Percentiles rank a stretch among this genome's conserved stretches.
phyloP scores from a whole-genome alignment of 2,329 filamentous ascomycete species.

The Colletotrichum eleusines region DNA sequence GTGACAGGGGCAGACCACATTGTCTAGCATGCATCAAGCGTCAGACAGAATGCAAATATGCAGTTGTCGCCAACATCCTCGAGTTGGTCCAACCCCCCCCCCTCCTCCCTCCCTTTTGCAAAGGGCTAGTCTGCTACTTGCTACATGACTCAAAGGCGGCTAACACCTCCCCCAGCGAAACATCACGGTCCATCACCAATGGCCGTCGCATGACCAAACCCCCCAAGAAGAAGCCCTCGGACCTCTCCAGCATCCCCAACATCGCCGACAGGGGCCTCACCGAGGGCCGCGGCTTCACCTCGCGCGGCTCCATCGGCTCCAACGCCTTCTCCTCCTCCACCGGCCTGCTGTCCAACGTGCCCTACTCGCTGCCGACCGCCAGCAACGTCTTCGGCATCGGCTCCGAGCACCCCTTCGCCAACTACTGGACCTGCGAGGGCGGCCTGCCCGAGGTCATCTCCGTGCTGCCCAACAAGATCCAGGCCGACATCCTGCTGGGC shows the following conservation, averaged over 20 bases:
- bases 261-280: slow-evolving; percentile 66
- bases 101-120: not conserved
- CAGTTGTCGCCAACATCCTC: slow-evolving; percentile 80
- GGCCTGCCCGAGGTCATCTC: slow-evolving; percentile 80
- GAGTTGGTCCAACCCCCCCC: slow-evolving; percentile 66
- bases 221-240: slow-evolving; percentile 64
- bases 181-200: slow-evolving; percentile 65
- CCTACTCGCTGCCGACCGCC: slow-evolving; percentile 76
- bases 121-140: not conserved
- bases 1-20: slow-evolving; percentile 78
- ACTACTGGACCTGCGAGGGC: slow-evolving; percentile 86
- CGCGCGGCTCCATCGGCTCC: slow-evolving; percentile 60
- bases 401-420: slow-evolving; percentile 82
- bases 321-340: slow-evolving; percentile 60
- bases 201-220: slow-evolving; percentile 69
- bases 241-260: slow-evolving; percentile 61
- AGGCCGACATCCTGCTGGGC: slow-evolving; percentile 76
- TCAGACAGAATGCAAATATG: slow-evolving; percentile 81
- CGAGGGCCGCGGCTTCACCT: slow-evolving; percentile 57
- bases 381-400: slow-evolving; percentile 87
- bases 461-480: slow-evolving; percentile 80
- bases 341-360: slow-evolving; percentile 77
- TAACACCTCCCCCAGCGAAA: slow-evolving; percentile 61
- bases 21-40: slow-evolving; percentile 79
- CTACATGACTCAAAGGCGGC: not conserved